A percentile compares a stretch with the other conserved stretches of the same genome.
Conservation (phyloP, 352 stramenopile species). For the Globisporangium carolinianum region DNA sequence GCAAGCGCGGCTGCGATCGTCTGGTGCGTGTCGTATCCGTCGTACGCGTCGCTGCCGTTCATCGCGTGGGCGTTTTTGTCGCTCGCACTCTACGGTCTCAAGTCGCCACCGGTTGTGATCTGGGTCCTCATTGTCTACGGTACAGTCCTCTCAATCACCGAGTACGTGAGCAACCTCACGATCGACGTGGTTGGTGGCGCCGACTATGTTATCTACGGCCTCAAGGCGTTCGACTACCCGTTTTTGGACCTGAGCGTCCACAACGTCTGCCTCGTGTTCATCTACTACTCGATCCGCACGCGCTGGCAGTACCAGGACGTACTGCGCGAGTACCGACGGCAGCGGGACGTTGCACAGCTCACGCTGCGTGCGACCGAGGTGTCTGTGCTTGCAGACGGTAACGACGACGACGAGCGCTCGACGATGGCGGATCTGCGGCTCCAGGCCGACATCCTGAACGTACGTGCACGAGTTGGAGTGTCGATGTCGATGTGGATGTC, state of each 20-base stretch:
- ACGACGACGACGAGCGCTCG: conserved; percentile 14
- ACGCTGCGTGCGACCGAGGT: conserved; percentile 3
- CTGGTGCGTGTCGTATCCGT: conserved; percentile 81
- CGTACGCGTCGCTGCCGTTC: conserved; percentile 61
- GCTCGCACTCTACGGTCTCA: conserved; percentile 57
- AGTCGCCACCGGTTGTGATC: conserved; percentile 40
- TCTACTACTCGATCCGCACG: conserved; percentile 75
- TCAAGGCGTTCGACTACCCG: conserved; percentile 66
- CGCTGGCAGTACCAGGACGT: conserved; percentile 70
- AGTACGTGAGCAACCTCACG: conserved; percentile 70
- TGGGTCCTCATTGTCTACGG: conserved; percentile 61
- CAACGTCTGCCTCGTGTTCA: conserved; percentile 68
- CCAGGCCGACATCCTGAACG: conserved; percentile 44
- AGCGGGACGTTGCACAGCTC: conserved; percentile 14
- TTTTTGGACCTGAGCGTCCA: conserved; percentile 71
- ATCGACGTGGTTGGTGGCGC: conserved; percentile 27
- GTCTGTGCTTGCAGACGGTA: background rate
- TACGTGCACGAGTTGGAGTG: conserved; percentile 11
- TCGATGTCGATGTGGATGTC: no score
- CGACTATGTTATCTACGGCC: conserved; percentile 51
- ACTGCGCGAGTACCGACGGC: conserved; percentile 21
- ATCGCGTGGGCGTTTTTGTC: conserved; percentile 61
- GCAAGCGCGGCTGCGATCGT: conserved; percentile 58
- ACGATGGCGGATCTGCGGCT: conserved; percentile 29
- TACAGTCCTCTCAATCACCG: conserved; percentile 38